Evolutionary conservation across 1,284 basidiomycete species (phyloP).

Genomic region (Abortiporus biennis): DNA sequence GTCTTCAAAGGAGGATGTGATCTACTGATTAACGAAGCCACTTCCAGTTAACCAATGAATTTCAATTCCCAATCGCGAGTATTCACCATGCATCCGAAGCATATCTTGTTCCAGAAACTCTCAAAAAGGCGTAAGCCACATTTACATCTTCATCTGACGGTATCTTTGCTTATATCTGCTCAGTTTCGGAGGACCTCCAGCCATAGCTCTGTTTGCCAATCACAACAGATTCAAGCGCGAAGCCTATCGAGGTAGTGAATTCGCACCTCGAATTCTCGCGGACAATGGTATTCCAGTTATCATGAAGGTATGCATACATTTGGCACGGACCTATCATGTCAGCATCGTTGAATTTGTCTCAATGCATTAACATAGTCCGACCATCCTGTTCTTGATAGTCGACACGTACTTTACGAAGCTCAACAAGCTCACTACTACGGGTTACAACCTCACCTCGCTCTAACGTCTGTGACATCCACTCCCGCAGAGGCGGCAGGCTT

Average conservation of each 20-base stretch:
- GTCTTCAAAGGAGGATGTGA: not conserved
- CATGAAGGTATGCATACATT: slow-evolving; percentile 69
- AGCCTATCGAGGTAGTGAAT: slow-evolving; percentile 80
- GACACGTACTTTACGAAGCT: slow-evolving; percentile 79
- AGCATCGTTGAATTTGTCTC: no score
- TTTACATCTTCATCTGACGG: slow-evolving; percentile 11
- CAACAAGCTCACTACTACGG: slow-evolving; percentile 83
- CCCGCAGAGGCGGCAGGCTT: slow-evolving; percentile 76
- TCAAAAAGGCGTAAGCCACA: slow-evolving; percentile 58
- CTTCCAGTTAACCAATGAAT: slow-evolving; percentile 24
- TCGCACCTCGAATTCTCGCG: slow-evolving; percentile 73
- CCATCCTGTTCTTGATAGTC: slow-evolving; percentile 68
- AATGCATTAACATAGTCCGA: slow-evolving; percentile 68
- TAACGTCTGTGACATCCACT: slow-evolving; percentile 73
- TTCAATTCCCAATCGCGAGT: slow-evolving; percentile 74
- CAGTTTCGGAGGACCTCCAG: slow-evolving; percentile 44
- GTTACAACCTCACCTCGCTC: slow-evolving; percentile 51
- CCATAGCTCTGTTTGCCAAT: slow-evolving; percentile 76
- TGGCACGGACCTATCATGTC: no score
- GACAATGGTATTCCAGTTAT: slow-evolving; percentile 74
- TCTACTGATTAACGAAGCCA: not conserved
- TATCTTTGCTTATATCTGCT: slow-evolving; percentile 21
- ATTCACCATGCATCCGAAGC: slow-evolving; percentile 88
- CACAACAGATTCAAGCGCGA: slow-evolving; percentile 71
- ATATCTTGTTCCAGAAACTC: slow-evolving; percentile 76